Evolutionary conservation across 2,329 filamentous ascomycete species (phyloP).

Genomic region (Ophidiomyces ophidiicola): DNA sequence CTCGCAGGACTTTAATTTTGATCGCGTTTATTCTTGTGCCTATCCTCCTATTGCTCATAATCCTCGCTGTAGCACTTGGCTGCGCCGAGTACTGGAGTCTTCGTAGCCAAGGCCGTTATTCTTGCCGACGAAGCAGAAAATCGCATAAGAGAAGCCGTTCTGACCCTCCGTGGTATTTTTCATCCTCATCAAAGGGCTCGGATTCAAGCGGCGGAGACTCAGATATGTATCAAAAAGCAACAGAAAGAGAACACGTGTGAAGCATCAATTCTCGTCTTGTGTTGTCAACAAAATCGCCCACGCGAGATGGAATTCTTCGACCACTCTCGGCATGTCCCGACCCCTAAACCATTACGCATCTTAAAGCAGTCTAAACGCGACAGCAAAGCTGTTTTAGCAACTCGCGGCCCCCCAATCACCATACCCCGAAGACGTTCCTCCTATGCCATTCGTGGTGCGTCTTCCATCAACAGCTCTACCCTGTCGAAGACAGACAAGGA

Average conservation of each 20-base stretch:
- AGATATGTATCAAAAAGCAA: conserved; percentile 20
- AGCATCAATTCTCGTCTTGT: neutral
- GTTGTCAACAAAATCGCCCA: neutral
- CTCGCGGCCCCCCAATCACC: conserved; percentile 15
- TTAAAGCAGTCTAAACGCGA: conserved; percentile 28
- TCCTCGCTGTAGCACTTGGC: conserved; percentile 29
- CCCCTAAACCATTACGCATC: conserved; percentile 41
- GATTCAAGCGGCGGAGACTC: conserved; percentile 21
- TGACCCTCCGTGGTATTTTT: conserved; percentile 21
- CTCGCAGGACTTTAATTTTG: conserved; percentile 24
- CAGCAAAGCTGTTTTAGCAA: conserved; percentile 18
- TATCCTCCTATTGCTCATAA: conserved; percentile 33
- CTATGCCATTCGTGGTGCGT: conserved; percentile 5
- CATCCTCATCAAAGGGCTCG: conserved; percentile 24
- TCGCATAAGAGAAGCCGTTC: conserved; percentile 22
- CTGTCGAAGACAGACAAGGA: conserved; percentile 1
- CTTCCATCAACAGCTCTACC: neutral
- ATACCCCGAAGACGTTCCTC: conserved; percentile 24
- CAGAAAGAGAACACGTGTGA: conserved; percentile 16
- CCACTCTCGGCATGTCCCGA: conserved; percentile 10
- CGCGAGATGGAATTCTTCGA: conserved; percentile 3
- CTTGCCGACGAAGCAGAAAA: conserved; percentile 19
- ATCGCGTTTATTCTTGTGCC: conserved; percentile 38
- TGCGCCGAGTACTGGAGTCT: conserved; percentile 28
- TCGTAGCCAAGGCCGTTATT: conserved; percentile 17